Base-by-base conservation (phyloP, 805 yeast genomes). In the Candida hispaniensis region DNA sequence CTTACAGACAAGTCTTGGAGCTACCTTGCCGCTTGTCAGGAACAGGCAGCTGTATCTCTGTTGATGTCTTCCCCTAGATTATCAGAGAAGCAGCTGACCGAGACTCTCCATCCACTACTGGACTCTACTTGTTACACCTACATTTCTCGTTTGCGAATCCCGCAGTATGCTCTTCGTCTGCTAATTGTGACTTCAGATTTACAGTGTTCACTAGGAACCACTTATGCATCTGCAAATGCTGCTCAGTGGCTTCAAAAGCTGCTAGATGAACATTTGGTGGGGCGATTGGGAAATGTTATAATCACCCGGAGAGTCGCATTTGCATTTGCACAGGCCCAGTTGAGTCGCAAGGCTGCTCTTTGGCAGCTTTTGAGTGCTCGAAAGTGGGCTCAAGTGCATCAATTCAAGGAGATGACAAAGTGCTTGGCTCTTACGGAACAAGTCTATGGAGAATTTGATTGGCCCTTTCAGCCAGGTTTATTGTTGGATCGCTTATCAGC, bases 21-120 rank as follows among this genome's bases (percentile, higher is more conserved):
- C 8, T 73, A 78, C 47, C 68, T 76, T 32, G 94, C 95, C 0
- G 73, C 93, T 0, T 64, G 79, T n/a, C 85, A 86, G 44, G 95
- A 88, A 55, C 80, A 83, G 79, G 75, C 81, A 46, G 79, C 86
- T 0, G 62, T 76, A 1, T 72, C 93, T 1, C 60, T 78, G 15
- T 56, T 86, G 4, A 63, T 88, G 56, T 85, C 64, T 4, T 23
- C 24, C 5, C 30, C 44, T n/a, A 24, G 28, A 3, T 17, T 56
- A 15, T 53, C 64, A 1, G 41, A 53, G 6, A 73, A 71, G 45
- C 63, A 67, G 26, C 60, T 75, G 11, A 61, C 64, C 34, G 79
- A 72, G 39, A 60, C 63, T 19, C 59, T 74, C 6, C 73, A 63
- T 42, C 79, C 79, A 1, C 58, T 71, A 51, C 54, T 80, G 40